These are phyloP conservation scores for Macrophomina tecta DNA, from an alignment of 2,329 filamentous ascomycete species.

Conservation along the genomic window DNA sequence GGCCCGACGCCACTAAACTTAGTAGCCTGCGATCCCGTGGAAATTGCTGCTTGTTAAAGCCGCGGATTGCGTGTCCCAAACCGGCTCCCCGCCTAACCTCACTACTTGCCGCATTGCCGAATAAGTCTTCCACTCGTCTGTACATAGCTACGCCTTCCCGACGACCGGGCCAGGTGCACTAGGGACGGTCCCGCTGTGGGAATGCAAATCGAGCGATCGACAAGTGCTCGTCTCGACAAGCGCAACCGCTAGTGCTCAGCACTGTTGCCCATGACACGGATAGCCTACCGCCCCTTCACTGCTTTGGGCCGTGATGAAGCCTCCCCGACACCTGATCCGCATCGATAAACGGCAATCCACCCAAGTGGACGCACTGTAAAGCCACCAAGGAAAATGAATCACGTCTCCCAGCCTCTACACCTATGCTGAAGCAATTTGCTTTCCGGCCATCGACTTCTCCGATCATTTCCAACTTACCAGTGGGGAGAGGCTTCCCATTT, in stretches of 20 bases:
- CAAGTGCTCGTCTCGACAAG: background rate
- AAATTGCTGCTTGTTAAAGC: slow-evolving; percentile 15
- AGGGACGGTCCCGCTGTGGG: background rate
- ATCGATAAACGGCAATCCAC: background rate
- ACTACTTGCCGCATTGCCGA: slow-evolving; percentile 10
- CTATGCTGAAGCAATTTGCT: too few species aligned
- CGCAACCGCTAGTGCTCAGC: background rate
- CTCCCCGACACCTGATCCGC: background rate
- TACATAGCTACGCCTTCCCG: background rate
- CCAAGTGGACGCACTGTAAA: background rate
- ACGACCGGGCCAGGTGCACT: background rate
- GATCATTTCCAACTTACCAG: too few species aligned
- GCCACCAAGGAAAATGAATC: too few species aligned
- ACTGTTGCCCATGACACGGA: background rate
- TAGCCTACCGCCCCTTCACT: background rate
- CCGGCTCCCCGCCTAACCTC: slow-evolving; percentile 11
- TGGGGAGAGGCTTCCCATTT: too few species aligned
- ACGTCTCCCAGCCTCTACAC: too few species aligned
- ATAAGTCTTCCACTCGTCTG: background rate
- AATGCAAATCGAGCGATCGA: slow-evolving; percentile 18
- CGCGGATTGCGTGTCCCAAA: slow-evolving; percentile 9
- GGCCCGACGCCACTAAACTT: slow-evolving; percentile 21
- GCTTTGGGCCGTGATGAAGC: too few species aligned
- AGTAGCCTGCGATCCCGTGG: slow-evolving; percentile 10
- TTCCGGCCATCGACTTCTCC: too few species aligned